Evolutionary conservation across 352 stramenopile species (phyloP).

Genomic region (Phytophthora agathidicida): DNA sequence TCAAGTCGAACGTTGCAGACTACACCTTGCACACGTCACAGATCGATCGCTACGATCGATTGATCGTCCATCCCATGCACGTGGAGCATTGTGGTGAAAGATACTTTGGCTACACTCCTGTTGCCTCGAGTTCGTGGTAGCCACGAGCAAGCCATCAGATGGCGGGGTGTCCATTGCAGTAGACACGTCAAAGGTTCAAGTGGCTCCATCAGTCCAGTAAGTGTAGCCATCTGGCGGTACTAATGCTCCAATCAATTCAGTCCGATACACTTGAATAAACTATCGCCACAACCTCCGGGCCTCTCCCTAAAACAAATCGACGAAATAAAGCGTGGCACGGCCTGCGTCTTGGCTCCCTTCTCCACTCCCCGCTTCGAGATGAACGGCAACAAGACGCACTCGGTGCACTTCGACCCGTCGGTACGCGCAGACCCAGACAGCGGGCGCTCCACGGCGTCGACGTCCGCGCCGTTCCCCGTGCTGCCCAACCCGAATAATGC

Average conservation of each 20-base stretch:
- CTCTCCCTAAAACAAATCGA: constrained; percentile 26
- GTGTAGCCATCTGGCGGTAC: constrained; percentile 3
- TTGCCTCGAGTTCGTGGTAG: background rate
- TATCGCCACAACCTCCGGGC: background rate
- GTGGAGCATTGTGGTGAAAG: constrained; percentile 3
- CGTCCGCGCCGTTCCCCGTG: constrained; percentile 1
- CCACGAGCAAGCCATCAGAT: constrained; percentile 6
- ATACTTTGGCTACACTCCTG: background rate
- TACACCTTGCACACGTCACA: constrained; percentile 7
- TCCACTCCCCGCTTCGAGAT: constrained; percentile 26
- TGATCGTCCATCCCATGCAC: background rate
- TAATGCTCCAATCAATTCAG: constrained; percentile 22
- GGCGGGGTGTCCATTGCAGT: background rate
- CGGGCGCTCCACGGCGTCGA: constrained; percentile 37
- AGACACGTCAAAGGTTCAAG: constrained; percentile 1
- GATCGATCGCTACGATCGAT: too few species aligned
- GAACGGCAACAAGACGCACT: constrained; percentile 63
- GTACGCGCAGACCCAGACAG: constrained; percentile 59
- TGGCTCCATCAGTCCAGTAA: constrained; percentile 3
- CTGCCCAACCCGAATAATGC: background rate
- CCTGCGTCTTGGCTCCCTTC: constrained; percentile 7
- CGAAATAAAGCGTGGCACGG: constrained; percentile 22
- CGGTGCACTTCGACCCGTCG: constrained; percentile 77
- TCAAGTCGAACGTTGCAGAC: too few species aligned
- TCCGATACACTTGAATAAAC: constrained; percentile 5